A percentile compares a stretch with the other conserved stretches of the same genome.
phyloP scores from a whole-genome alignment of 1,284 basidiomycete species.

The Caloboletus firmus region DNA sequence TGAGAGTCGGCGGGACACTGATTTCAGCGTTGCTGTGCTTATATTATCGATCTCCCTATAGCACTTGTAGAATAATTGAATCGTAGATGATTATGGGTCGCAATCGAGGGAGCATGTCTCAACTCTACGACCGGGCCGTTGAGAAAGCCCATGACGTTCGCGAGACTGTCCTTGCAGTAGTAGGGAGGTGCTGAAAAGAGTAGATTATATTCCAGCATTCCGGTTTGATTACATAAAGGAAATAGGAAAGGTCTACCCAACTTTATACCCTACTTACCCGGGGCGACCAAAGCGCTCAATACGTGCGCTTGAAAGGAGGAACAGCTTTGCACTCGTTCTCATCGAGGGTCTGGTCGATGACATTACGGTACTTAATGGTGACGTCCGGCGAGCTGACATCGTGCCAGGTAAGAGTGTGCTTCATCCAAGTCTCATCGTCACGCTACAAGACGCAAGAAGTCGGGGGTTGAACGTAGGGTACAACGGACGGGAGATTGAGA shows the following conservation, averaged over 20 bases:
- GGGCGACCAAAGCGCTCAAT: conserved; percentile 42
- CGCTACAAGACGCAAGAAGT: conserved; percentile 47
- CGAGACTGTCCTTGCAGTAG: background rate
- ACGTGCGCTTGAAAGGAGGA: conserved; percentile 86
- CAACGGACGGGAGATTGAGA: background rate
- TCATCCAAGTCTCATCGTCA: conserved; percentile 93
- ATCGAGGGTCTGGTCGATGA: conserved; percentile 87
- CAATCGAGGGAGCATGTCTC: background rate
- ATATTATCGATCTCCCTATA: background rate
- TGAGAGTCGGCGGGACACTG: background rate
- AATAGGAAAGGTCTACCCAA: conserved; percentile 2
- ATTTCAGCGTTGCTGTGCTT: background rate
- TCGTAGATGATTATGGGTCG: background rate
- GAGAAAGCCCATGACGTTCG: background rate
- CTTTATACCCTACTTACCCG: conserved; percentile 1
- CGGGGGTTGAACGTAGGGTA: background rate
- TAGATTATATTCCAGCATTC: conserved; percentile 14
- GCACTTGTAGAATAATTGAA: background rate
- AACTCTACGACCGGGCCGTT: background rate
- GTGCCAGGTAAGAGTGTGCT: conserved; percentile 87
- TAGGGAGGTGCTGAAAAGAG: conserved; percentile 1
- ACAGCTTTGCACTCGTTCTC: conserved; percentile 93
- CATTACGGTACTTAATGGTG: conserved; percentile 85
- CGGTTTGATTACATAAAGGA: conserved; percentile 9
- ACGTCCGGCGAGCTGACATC: conserved; percentile 78